Percentiles rank a stretch among this genome's conserved stretches.
phyloP scores from a whole-genome alignment of 495 filamentous ascomycete genomes.

The Aspergillus asperescens region DNA sequence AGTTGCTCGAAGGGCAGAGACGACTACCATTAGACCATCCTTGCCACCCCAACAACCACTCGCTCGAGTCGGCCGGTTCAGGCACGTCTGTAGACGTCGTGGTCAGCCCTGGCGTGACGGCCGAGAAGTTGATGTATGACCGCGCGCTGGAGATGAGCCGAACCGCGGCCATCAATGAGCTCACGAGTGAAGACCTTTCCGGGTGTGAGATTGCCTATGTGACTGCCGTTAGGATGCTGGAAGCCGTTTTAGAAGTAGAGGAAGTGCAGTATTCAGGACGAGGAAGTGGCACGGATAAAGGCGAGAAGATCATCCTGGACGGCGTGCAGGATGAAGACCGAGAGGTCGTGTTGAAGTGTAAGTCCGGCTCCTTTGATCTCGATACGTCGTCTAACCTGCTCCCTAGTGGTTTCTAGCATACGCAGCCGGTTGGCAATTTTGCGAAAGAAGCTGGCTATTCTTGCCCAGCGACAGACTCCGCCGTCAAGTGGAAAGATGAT shows the following conservation, averaged over 20 bases:
- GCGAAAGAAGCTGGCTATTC: slow-evolving; percentile 52
- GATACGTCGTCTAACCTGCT: slow-evolving; percentile 17
- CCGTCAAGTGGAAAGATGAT: slow-evolving; percentile 30
- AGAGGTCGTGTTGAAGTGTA: slow-evolving; percentile 65
- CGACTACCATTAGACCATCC: slow-evolving; percentile 79
- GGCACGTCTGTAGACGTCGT: slow-evolving; percentile 59
- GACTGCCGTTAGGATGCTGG: slow-evolving; percentile 87
- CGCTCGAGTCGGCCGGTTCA: slow-evolving; percentile 43
- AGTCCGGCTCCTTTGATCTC: slow-evolving; percentile 22
- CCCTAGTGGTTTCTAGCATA: slow-evolving; percentile 56
- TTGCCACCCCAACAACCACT: slow-evolving; percentile 74
- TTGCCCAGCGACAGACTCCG: slow-evolving; percentile 49
- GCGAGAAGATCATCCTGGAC: slow-evolving; percentile 41
- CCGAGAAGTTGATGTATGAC: slow-evolving; percentile 97
- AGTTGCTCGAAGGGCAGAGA: slow-evolving; percentile 80
- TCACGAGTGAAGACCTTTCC: slow-evolving; percentile 79
- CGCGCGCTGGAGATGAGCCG: slow-evolving; percentile 95
- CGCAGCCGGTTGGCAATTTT: slow-evolving; percentile 50
- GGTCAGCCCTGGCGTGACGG: slow-evolving; percentile 73
- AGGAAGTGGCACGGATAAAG: slow-evolving; percentile 29
- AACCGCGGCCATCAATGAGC: slow-evolving; percentile 88
- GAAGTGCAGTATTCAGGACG: slow-evolving; percentile 40
- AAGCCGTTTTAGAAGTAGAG: slow-evolving; percentile 85
- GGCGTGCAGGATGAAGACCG: slow-evolving; percentile 69
- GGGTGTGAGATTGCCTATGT: slow-evolving; percentile 92